Evolutionary conservation across 768 basidiomycete species (phyloP).

Genomic region (Trametes punicea): DNA sequence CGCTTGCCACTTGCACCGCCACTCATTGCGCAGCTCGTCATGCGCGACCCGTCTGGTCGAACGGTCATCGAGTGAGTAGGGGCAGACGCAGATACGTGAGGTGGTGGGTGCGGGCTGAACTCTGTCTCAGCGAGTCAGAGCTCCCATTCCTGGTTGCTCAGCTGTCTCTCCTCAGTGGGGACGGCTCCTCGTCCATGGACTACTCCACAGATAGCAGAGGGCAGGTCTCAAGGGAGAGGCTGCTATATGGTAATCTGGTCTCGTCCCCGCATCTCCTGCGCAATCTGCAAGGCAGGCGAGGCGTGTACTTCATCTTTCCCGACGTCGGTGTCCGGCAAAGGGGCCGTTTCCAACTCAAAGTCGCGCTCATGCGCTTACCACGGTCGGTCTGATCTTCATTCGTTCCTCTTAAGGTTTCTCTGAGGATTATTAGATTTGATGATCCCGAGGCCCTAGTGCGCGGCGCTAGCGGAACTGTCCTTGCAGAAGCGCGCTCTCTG

Average conservation of each 20-base stretch:
- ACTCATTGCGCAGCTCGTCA: conserved; percentile 73
- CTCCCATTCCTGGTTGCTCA: conserved; percentile 87
- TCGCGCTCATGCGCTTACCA: conserved; percentile 71
- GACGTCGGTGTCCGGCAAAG: conserved; percentile 83
- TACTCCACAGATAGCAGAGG: conserved; percentile 55
- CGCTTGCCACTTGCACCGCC: conserved; percentile 84
- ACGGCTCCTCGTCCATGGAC: conserved; percentile 62
- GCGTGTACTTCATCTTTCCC: conserved; percentile 88
- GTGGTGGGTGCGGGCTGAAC: conserved; percentile 9
- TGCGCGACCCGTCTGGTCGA: conserved; percentile 70
- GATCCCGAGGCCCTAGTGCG: conserved; percentile 47
- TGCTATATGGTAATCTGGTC: conserved; percentile 84
- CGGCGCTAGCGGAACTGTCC: conserved; percentile 54
- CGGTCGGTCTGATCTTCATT: conserved; percentile 53
- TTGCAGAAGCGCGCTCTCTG: conserved; percentile 71
- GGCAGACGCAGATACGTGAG: not conserved
- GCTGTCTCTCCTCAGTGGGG: conserved; percentile 68
- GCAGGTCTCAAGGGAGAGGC: conserved; percentile 46
- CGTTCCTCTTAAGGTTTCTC: not conserved
- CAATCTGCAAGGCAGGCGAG: conserved; percentile 74
- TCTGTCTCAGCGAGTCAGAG: conserved; percentile 65
- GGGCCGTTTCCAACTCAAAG: conserved; percentile 72
- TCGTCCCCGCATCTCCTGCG: conserved; percentile 77
- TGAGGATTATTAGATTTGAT: conserved; percentile 39
- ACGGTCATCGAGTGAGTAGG: conserved; percentile 72